Base-by-base conservation (phyloP, 2,329 filamentous ascomycete species). In the Sordariomycetes sp. region DNA sequence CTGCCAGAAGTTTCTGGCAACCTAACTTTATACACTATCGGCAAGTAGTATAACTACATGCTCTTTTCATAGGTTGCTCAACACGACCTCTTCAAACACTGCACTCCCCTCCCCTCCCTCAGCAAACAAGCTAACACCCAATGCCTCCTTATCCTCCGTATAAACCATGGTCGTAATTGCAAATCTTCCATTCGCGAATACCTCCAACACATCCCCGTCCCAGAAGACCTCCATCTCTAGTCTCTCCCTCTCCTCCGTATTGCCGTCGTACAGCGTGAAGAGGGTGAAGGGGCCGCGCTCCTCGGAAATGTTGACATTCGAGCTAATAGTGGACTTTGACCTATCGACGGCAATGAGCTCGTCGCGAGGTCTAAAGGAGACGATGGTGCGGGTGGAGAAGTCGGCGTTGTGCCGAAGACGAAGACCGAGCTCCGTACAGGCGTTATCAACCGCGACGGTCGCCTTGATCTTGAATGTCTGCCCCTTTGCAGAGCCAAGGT, bases 221-320 rank as follows among this genome's bases (percentile, higher is more conserved):
- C 69, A 70, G 62, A 72, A 73, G 0, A 70, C 67, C 20, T 66
- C 69, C n/a, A 77, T 64, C n/a, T 64, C 64, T 1, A 76, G 64
- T 1, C 63, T 60, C 59, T 75, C 72, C 58, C 68, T 64, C 20
- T 45, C 35, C 35, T 66, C 62, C 2, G 61, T 56, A 2, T 60
- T 56, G 25, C 61, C 60, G 10, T 54, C 28, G n/a, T 52, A 45
- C 15, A 60, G 61, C 1, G 67, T 70, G 62, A 79, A 77, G 0
- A 79, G 67, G 0, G 76, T 78, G 57, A 77, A 75, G 0, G 76
- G 73, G 0, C 72, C 74, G 42, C 62, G 61, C 52, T 71, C 66
- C 1, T 61, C 48, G 3, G 62, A 62, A 28, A 73, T 72, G 35
- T 71, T 67, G 17, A 75, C 67, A 12, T 67, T 65, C 0, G 60